Percentiles rank a stretch among this genome's conserved stretches.
Evolutionary conservation across 2,329 filamentous ascomycete species (phyloP).

Genomic region (Calonectria pseudoreteaudii): DNA sequence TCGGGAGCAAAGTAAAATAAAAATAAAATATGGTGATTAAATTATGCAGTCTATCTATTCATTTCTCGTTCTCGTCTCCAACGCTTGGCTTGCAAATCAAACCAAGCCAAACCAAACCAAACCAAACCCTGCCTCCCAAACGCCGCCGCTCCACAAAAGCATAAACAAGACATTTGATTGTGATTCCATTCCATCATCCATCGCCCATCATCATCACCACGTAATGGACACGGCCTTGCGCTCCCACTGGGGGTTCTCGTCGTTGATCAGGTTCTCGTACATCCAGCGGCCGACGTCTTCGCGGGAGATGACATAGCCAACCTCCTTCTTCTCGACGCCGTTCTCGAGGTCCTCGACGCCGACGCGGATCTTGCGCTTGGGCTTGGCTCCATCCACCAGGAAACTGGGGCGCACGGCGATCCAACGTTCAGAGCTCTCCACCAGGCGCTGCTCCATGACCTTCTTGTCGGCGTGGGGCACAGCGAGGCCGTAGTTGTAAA

Average conservation of each 20-base stretch:
- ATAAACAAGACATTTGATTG: background rate
- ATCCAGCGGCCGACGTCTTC: constrained; percentile 57
- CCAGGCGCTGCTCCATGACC: constrained; percentile 56
- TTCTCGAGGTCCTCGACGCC: constrained; percentile 48
- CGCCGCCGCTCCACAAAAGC: background rate
- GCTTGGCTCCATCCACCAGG: constrained; percentile 41
- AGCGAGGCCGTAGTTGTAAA: constrained; percentile 56
- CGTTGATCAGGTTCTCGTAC: constrained; percentile 50
- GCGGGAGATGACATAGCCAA: constrained; percentile 56
- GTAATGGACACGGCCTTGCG: constrained; percentile 46
- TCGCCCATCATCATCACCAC: constrained; percentile 31
- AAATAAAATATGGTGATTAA: background rate
- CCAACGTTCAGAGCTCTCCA: constrained; percentile 44
- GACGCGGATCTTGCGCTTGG: constrained; percentile 41
- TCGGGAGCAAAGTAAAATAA: background rate
- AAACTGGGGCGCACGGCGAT: constrained; percentile 52
- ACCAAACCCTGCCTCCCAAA: background rate
- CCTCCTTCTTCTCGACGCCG: constrained; percentile 48
- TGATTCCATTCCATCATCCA: background rate
- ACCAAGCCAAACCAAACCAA: no score
- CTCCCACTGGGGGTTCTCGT: constrained; percentile 34
- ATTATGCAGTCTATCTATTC: background rate
- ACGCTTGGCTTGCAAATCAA: background rate
- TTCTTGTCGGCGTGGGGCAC: constrained; percentile 61
- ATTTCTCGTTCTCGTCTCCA: background rate